These are phyloP conservation scores for Wallacemonas sp. DNA, from an alignment of 208 protist species.

Conservation along the genomic window DNA sequence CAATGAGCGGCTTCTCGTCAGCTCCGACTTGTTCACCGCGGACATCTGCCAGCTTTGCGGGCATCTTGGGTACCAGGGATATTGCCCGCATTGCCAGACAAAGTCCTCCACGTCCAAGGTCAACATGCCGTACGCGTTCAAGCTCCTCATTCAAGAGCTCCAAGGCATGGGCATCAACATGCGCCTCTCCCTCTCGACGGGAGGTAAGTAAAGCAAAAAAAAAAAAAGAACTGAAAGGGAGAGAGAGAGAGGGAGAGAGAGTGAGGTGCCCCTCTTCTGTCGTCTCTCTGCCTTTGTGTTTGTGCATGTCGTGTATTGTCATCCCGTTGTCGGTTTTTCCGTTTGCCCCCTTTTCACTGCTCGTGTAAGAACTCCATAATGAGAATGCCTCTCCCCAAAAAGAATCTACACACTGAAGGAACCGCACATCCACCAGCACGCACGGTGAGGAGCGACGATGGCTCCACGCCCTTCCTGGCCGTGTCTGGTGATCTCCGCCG, in stretches of 20 bases:
- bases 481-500: no score
- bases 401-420: no score
- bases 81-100: constrained; percentile 96
- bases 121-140: constrained; percentile 99
- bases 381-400: no score
- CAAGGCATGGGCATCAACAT: constrained; percentile 98
- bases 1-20: constrained; percentile 98
- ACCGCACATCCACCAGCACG: no score
- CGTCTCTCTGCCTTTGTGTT: no score
- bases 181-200: constrained; percentile 43
- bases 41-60: constrained; percentile 95
- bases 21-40: constrained; percentile 96
- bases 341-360: no score
- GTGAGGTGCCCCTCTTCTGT: no score
- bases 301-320: no score
- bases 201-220: neutral
- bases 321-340: no score
- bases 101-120: constrained; percentile 82
- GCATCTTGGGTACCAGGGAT: constrained; percentile 87
- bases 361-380: no score
- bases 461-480: no score
- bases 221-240: neutral
- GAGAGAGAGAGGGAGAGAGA: neutral
- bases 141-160: constrained; percentile 99
- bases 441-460: no score